Conservation (phyloP, 2,329 filamentous ascomycete genomes). For the Pseudogymnoascus sp. region DNA sequence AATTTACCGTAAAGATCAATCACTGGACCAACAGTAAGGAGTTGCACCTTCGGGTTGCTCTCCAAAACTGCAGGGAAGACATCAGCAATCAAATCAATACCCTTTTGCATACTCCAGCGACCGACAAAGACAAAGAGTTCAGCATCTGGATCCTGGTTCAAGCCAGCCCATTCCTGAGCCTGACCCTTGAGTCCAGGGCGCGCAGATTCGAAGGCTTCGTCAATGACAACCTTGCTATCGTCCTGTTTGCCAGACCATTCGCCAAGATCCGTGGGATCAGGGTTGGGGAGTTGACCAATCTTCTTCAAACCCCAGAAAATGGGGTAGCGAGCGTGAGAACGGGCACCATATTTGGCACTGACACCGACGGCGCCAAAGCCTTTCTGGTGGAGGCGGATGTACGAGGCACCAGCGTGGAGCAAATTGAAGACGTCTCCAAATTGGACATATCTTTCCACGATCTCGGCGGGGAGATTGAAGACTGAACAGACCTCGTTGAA, state of each 20-base stretch:
- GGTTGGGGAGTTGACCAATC: constrained; percentile 61
- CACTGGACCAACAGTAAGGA: constrained; percentile 55
- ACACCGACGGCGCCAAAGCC: constrained; percentile 62
- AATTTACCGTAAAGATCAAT: constrained; percentile 63
- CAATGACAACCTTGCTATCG: constrained; percentile 40
- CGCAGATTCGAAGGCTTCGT: constrained; percentile 44
- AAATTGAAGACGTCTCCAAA: constrained; percentile 58
- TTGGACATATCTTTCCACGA: constrained; percentile 38
- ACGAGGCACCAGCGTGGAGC: constrained; percentile 55
- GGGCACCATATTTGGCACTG: constrained; percentile 59
- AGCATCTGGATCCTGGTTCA: constrained; percentile 51
- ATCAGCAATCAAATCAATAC: constrained; percentile 59
- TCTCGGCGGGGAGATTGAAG: constrained; percentile 58
- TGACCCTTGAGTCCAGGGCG: constrained; percentile 47
- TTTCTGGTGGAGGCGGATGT: constrained; percentile 57
- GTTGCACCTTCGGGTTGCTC: constrained; percentile 48
- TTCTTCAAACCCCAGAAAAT: constrained; percentile 60
- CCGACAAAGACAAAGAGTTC: constrained; percentile 62
- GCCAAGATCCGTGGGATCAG: constrained; percentile 53
- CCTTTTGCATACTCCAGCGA: constrained; percentile 62
- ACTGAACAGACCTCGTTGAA: constrained; percentile 55
- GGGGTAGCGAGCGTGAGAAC: constrained; percentile 56
- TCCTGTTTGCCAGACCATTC: constrained; percentile 47
- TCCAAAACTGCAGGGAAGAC: constrained; percentile 57
- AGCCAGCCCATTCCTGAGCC: constrained; percentile 59